phyloP scores from a whole-genome alignment of 148 eudicot species.

The Camellia lanceoleosa region DNA sequence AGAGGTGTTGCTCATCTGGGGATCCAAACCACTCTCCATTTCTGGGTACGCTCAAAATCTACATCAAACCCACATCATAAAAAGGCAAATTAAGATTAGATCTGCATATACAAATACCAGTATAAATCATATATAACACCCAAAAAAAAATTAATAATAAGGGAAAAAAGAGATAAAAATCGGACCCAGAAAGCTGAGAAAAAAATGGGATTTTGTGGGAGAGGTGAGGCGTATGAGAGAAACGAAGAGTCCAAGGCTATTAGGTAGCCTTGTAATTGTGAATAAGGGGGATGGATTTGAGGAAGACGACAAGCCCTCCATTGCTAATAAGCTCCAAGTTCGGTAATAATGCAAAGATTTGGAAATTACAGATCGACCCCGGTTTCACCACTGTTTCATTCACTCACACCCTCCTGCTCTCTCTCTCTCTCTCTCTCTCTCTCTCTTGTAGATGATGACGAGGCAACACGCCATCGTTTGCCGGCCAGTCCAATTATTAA shows the following conservation, averaged over 20 bases:
- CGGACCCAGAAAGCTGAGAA: not conserved
- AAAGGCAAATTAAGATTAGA: not conserved
- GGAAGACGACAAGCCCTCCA: not conserved
- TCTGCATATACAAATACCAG: not conserved
- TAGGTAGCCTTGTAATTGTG: not conserved
- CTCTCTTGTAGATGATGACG: not conserved
- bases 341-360: not conserved
- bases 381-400: not conserved
- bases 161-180: not conserved
- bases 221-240: not conserved
- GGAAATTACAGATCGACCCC: not conserved
- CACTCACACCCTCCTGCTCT: not conserved
- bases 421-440: no score
- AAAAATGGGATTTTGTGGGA: not conserved
- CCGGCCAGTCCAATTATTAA: not conserved
- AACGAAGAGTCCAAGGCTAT: not conserved
- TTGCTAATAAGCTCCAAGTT: not conserved
- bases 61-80: not conserved
- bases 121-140: not conserved
- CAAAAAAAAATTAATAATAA: not conserved
- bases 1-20: slow-evolving; percentile 9
- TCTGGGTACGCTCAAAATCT: not conserved
- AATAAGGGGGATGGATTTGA: not conserved
- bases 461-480: slow-evolving; percentile 9
- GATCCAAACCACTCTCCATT: slow-evolving; percentile 3